Percentiles rank a stretch among this genome's conserved stretches.
Conservation (phyloP, 306 rosid species). For the Lotus japonicus region DNA sequence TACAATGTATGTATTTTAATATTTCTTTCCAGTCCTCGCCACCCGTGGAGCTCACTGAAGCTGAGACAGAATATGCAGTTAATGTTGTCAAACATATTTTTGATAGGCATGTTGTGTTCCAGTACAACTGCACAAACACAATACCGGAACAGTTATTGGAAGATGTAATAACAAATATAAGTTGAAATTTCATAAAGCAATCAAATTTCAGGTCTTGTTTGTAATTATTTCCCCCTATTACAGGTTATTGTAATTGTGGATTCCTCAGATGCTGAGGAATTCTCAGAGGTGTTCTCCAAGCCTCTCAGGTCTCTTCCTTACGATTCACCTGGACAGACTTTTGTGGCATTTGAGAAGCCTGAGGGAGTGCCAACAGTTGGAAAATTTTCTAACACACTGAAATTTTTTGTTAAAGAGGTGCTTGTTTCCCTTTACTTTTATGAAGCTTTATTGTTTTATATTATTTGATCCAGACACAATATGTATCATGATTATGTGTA, state of each 20-base stretch:
- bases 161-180: slow-evolving; percentile 44
- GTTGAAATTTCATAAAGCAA: background rate
- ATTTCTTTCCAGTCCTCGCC: slow-evolving; percentile 69
- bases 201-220: slow-evolving; percentile 5
- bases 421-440: background rate
- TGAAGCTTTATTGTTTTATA: background rate
- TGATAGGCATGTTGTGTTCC: slow-evolving; percentile 88
- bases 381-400: slow-evolving; percentile 72
- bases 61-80: slow-evolving; percentile 96
- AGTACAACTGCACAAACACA: slow-evolving; percentile 96
- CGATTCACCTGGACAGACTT: slow-evolving; percentile 92
- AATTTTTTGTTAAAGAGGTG: slow-evolving; percentile 91
- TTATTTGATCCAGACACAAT: background rate
- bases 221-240: slow-evolving; percentile 24
- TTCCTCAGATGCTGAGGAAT: slow-evolving; percentile 86
- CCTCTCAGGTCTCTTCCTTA: slow-evolving; percentile 89
- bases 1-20: slow-evolving; percentile 1
- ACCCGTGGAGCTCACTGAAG: slow-evolving; percentile 96
- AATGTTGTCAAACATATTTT: slow-evolving; percentile 88
- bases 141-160: slow-evolving; percentile 92
- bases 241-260: slow-evolving; percentile 84
- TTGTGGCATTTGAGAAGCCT: slow-evolving; percentile 92
- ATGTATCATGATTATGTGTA: background rate
- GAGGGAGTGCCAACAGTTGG: slow-evolving; percentile 69
- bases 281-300: slow-evolving; percentile 63